Evolutionary conservation across 2,329 filamentous ascomycete species (phyloP).

Genomic region (Microsporum ferrugineum): DNA sequence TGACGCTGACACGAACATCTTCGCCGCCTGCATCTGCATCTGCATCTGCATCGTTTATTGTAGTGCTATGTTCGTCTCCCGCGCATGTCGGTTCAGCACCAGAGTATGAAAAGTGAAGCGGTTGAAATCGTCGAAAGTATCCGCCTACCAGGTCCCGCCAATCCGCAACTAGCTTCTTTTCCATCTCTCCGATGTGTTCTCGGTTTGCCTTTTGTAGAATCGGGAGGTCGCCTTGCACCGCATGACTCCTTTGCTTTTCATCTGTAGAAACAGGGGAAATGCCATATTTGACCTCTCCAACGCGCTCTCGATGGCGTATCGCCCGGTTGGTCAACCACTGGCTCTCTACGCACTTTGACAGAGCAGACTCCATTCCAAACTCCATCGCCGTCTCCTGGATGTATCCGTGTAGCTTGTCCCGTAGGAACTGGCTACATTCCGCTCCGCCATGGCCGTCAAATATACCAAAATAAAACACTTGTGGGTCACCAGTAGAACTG

Average conservation of each 20-base stretch:
- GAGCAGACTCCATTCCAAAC: conserved; percentile 68
- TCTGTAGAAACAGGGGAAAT: background rate
- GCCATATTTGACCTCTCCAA: background rate
- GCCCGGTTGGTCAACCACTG: conserved; percentile 4
- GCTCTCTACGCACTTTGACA: conserved; percentile 37
- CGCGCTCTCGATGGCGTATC: conserved; percentile 7
- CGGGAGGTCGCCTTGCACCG: conserved; percentile 28
- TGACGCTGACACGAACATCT: conserved; percentile 18
- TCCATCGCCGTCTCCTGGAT: conserved; percentile 67
- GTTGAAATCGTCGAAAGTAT: conserved; percentile 85
- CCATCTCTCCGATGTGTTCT: conserved; percentile 54
- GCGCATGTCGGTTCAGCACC: conserved; percentile 15
- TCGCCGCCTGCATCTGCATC: conserved; percentile 6
- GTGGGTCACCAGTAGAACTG: conserved; percentile 73
- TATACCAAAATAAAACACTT: conserved; percentile 93
- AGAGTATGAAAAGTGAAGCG: conserved; percentile 57
- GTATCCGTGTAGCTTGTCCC: conserved; percentile 75
- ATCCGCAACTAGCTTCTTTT: conserved; percentile 57
- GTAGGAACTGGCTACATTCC: conserved; percentile 78
- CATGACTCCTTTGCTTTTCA: conserved; percentile 6
- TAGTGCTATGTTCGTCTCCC: conserved; percentile 25
- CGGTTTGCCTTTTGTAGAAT: conserved; percentile 45
- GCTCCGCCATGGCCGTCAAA: conserved; percentile 92
- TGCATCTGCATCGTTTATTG: conserved; percentile 11
- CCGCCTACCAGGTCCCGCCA: conserved; percentile 83